Percentiles rank a stretch among this genome's conserved stretches.
Conservation (phyloP, 306 rosid genomes). For the Parietaria judaica region DNA sequence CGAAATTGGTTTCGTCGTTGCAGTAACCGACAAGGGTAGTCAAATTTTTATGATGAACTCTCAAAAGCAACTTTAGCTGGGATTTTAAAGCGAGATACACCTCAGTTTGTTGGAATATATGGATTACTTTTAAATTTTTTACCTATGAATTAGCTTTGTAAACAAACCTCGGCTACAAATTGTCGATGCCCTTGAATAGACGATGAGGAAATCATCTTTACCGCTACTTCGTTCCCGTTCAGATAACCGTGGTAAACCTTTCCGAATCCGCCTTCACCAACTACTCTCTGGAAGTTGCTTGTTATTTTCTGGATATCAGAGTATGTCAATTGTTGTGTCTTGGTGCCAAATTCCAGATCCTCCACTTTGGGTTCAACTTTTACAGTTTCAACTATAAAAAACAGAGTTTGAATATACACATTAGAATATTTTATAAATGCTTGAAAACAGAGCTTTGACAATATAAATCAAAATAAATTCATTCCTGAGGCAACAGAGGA, state of each 20-base stretch:
- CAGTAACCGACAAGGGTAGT: constrained; percentile 22
- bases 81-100: not conserved
- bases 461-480: too few relatives aligned
- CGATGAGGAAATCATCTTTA: constrained; percentile 35
- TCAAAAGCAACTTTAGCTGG: constrained; percentile 20
- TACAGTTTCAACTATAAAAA: not conserved
- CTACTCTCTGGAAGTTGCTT: constrained; percentile 8
- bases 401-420: not conserved
- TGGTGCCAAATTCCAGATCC: constrained; percentile 25
- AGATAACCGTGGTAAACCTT: constrained; percentile 32
- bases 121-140: too few relatives aligned
- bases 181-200: constrained; percentile 37
- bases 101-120: too few relatives aligned
- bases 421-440: not conserved
- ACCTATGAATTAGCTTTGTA: too few relatives aligned
- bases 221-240: constrained; percentile 38
- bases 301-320: constrained; percentile 32
- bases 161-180: constrained; percentile 40
- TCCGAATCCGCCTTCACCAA: constrained; percentile 51
- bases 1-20: constrained; percentile 10
- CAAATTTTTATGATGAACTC: constrained; percentile 31
- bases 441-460: too few relatives aligned
- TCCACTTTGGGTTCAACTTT: not conserved
- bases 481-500: too few relatives aligned
- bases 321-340: constrained; percentile 35